Base-by-base conservation (phyloP, 2,329 filamentous ascomycete species). In the Cladosporium sp. region DNA sequence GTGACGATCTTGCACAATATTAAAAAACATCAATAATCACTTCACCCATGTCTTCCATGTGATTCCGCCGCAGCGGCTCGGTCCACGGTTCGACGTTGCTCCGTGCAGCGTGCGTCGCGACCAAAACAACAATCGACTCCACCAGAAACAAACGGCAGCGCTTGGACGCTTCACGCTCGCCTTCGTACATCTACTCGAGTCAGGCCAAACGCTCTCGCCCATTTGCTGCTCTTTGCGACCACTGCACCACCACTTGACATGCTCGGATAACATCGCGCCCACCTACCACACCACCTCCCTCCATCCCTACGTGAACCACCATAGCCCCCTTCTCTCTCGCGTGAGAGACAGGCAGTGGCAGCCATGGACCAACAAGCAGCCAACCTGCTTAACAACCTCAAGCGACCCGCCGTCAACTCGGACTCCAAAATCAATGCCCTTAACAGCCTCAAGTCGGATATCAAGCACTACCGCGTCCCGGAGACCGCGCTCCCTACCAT, bases 391-490 rank as follows among this genome's bases (percentile, higher is more conserved):
- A 71, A 70, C 51, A 71, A 74, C 46, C 70, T 81, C 55, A 79
- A 79, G 64, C 77, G 78, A 67, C 78, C 80, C 59, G 85, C 88
- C 59, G 77, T 79, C 32, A 77, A 82, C 42, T 74, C 88, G 59
- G 86, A 91, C 61, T 71, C 77, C 45, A 90, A 90, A 66, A 78
- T 89, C 56, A 75, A 81, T 56, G 78, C 80, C 48, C 80, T 95
- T 59, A 87, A 83, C 53, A 77, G 75, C 61, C 75, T 91, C 69
- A 95, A 95, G 71, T 90, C 87, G 38, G 81, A 83, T 67, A 95
- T 95, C 76, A 95, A 95, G 69, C 90, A 95, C 69, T 85, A 87
- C 66, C 90, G 90, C 72, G 88, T 95, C 39, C 88, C 89, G 53
- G 88, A 94, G 57, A 70, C 71, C 49, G 78, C 78, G 61, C 79